Base-by-base conservation (phyloP, 2,329 filamentous ascomycete genomes). In the Byssothecium circinans region DNA sequence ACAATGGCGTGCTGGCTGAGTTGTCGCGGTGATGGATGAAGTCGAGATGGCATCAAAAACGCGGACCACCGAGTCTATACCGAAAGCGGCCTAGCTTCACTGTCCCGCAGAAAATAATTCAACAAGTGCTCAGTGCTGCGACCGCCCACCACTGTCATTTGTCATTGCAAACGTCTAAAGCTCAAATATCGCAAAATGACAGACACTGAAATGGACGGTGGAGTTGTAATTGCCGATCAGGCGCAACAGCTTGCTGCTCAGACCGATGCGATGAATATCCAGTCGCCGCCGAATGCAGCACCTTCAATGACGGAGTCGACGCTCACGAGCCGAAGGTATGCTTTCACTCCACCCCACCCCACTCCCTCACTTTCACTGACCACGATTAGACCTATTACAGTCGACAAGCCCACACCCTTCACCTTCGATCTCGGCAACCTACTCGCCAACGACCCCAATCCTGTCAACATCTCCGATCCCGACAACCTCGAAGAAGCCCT, bases 351-450 rank as follows among this genome's bases (percentile, higher is more conserved):
- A 8, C 47, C 37, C 39, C 43, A 36, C 39, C 39, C 6, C 36
- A 38, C 39, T 27, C 30, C 12, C 19, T 17, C 5, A n/a, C n/a
- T n/a, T n/a, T 38, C 6, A 29, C 54, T 60, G 14, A 57, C 50
- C 46, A n/a, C 1, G 14, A 2, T 22, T 36, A 71, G 69, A 25
- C 61, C 65, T n/a, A 52, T 69, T 22, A 64, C 52, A 14, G 69
- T 75, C 40, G 62, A 85, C 52, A 95, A 95, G 74, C 86, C 90
- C 4, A 95, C 88, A 6, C 91, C 91, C 8, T 95, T 95, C 78
- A 91, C 85, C 59, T 96, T 95, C 76, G 91, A 96, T 71, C 85
- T 96, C 33, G 87, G 91, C 58, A 85, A 95, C 68, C 85, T 97
- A 44, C 81, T 95, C 67, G 87, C 85, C 72, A 85, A 86, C 67